Evolutionary conservation across 2,329 filamentous ascomycete species (phyloP).

Genomic region (Elsinoe ampelina): DNA sequence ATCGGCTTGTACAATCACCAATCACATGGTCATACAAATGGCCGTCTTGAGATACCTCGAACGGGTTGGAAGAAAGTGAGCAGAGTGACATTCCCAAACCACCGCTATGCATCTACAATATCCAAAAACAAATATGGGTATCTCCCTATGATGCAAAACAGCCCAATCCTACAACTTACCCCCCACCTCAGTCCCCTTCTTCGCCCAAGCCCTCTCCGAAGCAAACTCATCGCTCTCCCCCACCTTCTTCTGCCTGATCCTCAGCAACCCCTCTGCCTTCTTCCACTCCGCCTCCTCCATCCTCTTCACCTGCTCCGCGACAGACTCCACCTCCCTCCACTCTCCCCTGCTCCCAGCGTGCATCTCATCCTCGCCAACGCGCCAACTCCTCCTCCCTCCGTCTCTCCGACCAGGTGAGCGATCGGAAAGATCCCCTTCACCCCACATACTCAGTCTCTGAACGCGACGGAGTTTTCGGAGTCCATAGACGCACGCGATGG

Average conservation of each 20-base stretch:
- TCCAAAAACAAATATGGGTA: constrained; percentile 1
- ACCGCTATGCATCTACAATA: constrained; percentile 4
- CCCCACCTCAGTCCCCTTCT: neutral
- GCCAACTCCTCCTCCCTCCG: constrained; percentile 14
- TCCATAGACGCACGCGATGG: constrained; percentile 73
- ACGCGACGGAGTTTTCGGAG: constrained; percentile 74
- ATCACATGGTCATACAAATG: too few species aligned
- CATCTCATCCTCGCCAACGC: constrained; percentile 12
- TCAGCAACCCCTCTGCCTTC: constrained; percentile 21
- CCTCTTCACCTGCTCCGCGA: constrained; percentile 8
- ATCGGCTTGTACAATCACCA: too few species aligned
- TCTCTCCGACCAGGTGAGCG: constrained; percentile 21
- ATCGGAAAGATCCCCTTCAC: constrained; percentile 35
- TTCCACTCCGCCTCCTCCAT: constrained; percentile 20
- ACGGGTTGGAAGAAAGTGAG: neutral
- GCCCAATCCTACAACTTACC: neutral
- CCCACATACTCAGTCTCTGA: constrained; percentile 82
- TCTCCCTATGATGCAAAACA: neutral
- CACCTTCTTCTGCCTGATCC: constrained; percentile 8
- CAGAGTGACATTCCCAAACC: neutral
- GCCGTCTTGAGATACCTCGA: neutral
- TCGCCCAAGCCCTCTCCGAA: neutral
- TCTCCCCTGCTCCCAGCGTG: constrained; percentile 21
- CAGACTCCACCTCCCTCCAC: constrained; percentile 23
- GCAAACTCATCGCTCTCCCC: constrained; percentile 11